Base-by-base conservation (phyloP, 1,139 yeast genomes). In the Pichia sp. region DNA sequence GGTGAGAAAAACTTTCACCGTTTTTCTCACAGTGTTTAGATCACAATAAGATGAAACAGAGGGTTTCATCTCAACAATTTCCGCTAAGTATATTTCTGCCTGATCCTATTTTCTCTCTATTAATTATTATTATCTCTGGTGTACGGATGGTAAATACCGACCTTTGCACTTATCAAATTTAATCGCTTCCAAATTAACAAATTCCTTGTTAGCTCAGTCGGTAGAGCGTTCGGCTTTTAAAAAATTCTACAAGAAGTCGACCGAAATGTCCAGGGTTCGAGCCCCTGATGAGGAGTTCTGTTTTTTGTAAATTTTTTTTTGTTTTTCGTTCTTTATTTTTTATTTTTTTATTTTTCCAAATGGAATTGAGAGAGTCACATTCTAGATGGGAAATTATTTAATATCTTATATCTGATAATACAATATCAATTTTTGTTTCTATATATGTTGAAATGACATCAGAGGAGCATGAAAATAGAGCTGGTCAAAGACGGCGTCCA, bases 161-260 rank as follows among this genome's bases (percentile, higher is more conserved):
- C 16, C 16, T 16, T 16, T 16, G 16, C 16, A 16, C 16, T 16
- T 16, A 16, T 16, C 16, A 16, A 16, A 16, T 16, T 16, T 26
- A 26, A 26, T 26, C 9, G 3, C 28, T 26, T 26, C 2, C 28
- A 26, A 26, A 26, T 24, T 20, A 33, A 35, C 35, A 40, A 39
- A 30, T 34, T 51, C 55, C 55, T 43, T 50, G 53, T 63, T 67
- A 67, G 71, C 71, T 67, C 71, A 67, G 71, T 67, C 66, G 71
- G 71, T 67, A 67, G 71, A 67, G 71, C 71, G 70, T 67, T 69
- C 72, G 73, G 73, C 73, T 69, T 69, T 69, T 69, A 69, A 52
- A 16, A 57, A 51, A 42, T 47, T 39, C 42, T 41, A 33, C 32
- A 35, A 42, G 41, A 46, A 46, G 51, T 49, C 51, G 52, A 53